phyloP scores from a whole-genome alignment of 108 stramenopile genomes.

The Pseudonitzschia multiseries region DNA sequence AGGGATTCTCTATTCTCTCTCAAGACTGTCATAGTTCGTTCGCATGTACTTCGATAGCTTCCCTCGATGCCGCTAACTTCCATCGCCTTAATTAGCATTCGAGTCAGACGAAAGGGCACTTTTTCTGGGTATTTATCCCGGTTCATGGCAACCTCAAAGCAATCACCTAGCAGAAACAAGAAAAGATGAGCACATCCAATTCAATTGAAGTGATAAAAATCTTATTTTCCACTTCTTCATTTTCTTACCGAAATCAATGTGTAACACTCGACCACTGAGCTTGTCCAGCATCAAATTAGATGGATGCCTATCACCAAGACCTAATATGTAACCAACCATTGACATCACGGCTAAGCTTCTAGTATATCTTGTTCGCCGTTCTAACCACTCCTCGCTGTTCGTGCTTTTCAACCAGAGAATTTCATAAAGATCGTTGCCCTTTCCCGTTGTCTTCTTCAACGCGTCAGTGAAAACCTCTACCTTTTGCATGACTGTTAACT shows the following conservation, averaged over 20 bases:
- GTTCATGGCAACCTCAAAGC: conserved; percentile 99
- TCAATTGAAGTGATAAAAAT: conserved; percentile 18
- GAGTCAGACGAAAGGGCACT: conserved; percentile 98
- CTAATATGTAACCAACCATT: conserved; percentile 98
- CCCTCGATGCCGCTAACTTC: conserved; percentile 99
- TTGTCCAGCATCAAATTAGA: conserved; percentile 92
- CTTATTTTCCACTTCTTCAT: not conserved
- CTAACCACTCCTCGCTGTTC: conserved; percentile 97
- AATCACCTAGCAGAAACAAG: conserved; percentile 60
- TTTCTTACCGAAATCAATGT: conserved; percentile 89
- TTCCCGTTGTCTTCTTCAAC: conserved; percentile 73
- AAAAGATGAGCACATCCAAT: not conserved
- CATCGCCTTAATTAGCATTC: conserved; percentile 99
- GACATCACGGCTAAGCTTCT: conserved; percentile 99
- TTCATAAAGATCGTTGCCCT: conserved; percentile 93
- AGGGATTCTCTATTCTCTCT: conserved; percentile 94
- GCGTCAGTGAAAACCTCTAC: conserved; percentile 96
- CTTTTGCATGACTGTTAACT: conserved; percentile 95
- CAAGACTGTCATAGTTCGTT: conserved; percentile 94
- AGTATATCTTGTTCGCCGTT: conserved; percentile 93
- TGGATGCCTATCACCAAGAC: conserved; percentile 92
- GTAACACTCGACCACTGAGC: conserved; percentile 90
- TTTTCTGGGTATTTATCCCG: conserved; percentile 98
- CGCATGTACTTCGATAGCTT: conserved; percentile 95
- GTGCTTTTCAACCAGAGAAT: conserved; percentile 96